Percentiles rank a stretch among this genome's conserved stretches.
Evolutionary conservation across 2,329 filamentous ascomycete genomes (phyloP).

Genomic region (Talaromyces atroroseus): DNA sequence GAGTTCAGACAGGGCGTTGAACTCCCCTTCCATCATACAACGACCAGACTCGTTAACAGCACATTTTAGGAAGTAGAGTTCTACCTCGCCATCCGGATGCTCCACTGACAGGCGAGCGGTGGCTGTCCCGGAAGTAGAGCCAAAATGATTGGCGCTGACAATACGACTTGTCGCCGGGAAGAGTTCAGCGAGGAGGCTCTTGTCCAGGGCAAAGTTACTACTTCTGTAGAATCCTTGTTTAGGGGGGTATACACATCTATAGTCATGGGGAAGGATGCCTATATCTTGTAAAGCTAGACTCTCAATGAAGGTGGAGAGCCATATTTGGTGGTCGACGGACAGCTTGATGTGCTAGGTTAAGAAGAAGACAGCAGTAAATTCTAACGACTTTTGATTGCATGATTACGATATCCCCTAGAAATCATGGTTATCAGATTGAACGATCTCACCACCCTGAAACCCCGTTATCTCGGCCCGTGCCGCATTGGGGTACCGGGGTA

Average conservation of each 20-base stretch:
- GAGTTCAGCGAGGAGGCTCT: not conserved
- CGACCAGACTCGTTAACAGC: conserved; percentile 12
- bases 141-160: conserved; percentile 21
- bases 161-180: conserved; percentile 17
- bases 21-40: conserved; percentile 27
- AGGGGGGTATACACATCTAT: not conserved
- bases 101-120: conserved; percentile 22
- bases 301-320: no score
- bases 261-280: not conserved
- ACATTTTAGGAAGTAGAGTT: conserved; percentile 25
- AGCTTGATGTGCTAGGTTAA: not conserved
- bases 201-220: not conserved
- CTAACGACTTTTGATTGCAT: no score
- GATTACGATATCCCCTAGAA: no score
- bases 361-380: no score
- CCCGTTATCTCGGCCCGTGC: no score
- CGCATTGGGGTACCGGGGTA: no score
- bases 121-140: conserved; percentile 25
- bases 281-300: no score
- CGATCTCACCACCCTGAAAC: no score
- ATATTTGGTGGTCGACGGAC: no score
- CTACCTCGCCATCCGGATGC: conserved; percentile 16
- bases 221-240: not conserved
- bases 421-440: no score
- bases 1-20: conserved; percentile 26